Conservation (phyloP, 176 grass and related monocot species). For the Oropetium thomaeum region DNA sequence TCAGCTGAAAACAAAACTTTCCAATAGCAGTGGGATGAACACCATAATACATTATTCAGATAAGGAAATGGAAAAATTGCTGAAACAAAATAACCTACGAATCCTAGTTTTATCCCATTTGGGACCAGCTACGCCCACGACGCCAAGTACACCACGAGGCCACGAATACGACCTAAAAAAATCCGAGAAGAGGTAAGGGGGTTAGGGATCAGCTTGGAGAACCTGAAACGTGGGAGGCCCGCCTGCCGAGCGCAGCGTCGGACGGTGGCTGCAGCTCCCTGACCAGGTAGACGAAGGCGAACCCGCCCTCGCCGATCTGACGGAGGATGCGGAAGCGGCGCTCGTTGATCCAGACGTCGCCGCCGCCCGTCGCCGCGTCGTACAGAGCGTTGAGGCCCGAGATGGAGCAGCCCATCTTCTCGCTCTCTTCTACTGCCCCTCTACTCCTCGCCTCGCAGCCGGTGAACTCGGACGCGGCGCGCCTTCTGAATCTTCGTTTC, state of each 20-base stretch:
- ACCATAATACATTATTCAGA: background rate
- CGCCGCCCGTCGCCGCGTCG: constrained; percentile 64
- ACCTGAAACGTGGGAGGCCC: constrained; percentile 76
- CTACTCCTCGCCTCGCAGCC: constrained; percentile 23
- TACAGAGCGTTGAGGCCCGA: constrained; percentile 82
- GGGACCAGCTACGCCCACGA: background rate
- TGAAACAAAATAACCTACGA: background rate
- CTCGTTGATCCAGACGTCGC: constrained; percentile 96
- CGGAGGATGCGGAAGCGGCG: constrained; percentile 78
- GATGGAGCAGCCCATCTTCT: constrained; percentile 85
- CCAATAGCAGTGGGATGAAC: background rate
- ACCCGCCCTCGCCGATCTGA: constrained; percentile 95
- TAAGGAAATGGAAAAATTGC: background rate
- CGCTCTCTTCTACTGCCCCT: background rate
- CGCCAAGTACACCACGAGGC: background rate
- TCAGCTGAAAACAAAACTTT: background rate
- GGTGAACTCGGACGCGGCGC: constrained; percentile 7
- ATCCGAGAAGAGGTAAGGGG: background rate
- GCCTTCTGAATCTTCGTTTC: background rate
- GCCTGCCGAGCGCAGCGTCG: constrained; percentile 17
- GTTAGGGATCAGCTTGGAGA: background rate
- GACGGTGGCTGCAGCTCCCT: constrained; percentile 58
- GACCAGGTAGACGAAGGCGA: constrained; percentile 93
- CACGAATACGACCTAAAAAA: constrained; percentile 3
- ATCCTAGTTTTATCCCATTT: background rate